Conservation (phyloP, 2,329 filamentous ascomycete genomes). For the Pseudocercospora eumusae region DNA sequence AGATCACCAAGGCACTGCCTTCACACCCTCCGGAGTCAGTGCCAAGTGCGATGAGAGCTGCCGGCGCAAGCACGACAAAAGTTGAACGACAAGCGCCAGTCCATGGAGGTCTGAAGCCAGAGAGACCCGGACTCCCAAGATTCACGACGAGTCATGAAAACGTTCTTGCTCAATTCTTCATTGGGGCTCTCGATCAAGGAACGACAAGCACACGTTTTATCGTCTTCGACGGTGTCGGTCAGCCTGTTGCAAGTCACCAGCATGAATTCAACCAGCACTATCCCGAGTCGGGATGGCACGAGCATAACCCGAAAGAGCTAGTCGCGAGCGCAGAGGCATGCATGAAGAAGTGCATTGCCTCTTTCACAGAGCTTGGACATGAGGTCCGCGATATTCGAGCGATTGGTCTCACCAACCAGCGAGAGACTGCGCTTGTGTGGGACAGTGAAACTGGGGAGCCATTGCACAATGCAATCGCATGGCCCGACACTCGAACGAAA, state of each 20-base stretch:
- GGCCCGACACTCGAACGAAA: slow-evolving; percentile 82
- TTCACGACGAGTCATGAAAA: slow-evolving; percentile 41
- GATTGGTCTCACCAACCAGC: slow-evolving; percentile 85
- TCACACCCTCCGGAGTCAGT: slow-evolving; percentile 1
- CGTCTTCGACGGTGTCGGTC: slow-evolving; percentile 79
- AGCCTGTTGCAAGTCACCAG: slow-evolving; percentile 79
- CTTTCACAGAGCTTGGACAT: slow-evolving; percentile 70
- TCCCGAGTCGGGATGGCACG: slow-evolving; percentile 85
- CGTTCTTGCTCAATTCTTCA: slow-evolving; percentile 57
- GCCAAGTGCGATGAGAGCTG: slow-evolving; percentile 18
- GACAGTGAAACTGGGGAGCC: slow-evolving; percentile 77
- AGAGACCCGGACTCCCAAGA: slow-evolving; percentile 34
- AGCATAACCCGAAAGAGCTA: slow-evolving; percentile 79
- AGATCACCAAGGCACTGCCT: slow-evolving; percentile 14
- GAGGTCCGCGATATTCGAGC: slow-evolving; percentile 68
- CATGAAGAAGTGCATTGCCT: slow-evolving; percentile 71
- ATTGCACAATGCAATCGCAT: slow-evolving; percentile 81
- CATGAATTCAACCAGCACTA: slow-evolving; percentile 84
- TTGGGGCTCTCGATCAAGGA: slow-evolving; percentile 87
- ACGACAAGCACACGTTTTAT: slow-evolving; percentile 88
- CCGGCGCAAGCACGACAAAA: slow-evolving; percentile 18
- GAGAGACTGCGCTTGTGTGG: slow-evolving; percentile 86
- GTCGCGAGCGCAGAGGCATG: slow-evolving; percentile 74
- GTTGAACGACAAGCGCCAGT: slow-evolving; percentile 12
- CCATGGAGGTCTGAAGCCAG: slow-evolving; percentile 15